phyloP scores from a whole-genome alignment of 2,329 filamentous ascomycete genomes.

The Stagonosporopsis tanaceti region DNA sequence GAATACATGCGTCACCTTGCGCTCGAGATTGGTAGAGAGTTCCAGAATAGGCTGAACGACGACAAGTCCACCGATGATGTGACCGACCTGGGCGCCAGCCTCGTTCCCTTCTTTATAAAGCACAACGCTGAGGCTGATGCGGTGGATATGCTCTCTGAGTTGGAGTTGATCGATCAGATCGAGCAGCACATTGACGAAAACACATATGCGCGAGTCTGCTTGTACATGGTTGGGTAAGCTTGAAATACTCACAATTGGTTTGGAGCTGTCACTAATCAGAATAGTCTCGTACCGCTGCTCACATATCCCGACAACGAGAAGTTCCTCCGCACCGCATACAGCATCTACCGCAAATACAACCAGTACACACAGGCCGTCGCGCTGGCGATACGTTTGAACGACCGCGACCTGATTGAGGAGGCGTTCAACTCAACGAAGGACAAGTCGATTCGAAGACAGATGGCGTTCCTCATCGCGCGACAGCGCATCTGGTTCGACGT shows the following conservation, averaged over 20 bases:
- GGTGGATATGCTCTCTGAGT: constrained; percentile 93
- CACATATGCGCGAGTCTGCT: constrained; percentile 89
- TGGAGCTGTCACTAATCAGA: constrained; percentile 28
- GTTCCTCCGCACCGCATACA: constrained; percentile 90
- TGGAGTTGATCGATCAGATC: constrained; percentile 95
- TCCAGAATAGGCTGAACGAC: constrained; percentile 83
- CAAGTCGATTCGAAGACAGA: constrained; percentile 85
- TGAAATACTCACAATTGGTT: neutral
- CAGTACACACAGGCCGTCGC: constrained; percentile 93
- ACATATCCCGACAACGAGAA: constrained; percentile 97
- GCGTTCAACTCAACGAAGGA: constrained; percentile 85
- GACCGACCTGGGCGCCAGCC: constrained; percentile 79
- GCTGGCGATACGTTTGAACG: constrained; percentile 91
- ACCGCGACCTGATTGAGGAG: constrained; percentile 79
- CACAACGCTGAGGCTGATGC: constrained; percentile 98
- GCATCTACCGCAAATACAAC: constrained; percentile 92
- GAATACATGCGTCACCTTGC: constrained; percentile 97
- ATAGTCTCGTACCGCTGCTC: constrained; percentile 91
- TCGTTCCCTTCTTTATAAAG: constrained; percentile 94
- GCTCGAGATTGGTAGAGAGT: constrained; percentile 94
- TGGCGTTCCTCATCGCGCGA: constrained; percentile 89
- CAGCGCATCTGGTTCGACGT: constrained; percentile 87
- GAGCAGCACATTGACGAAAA: constrained; percentile 90
- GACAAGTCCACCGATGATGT: constrained; percentile 87
- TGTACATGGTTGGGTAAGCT: constrained; percentile 87